A percentile compares a stretch with the other conserved stretches of the same genome.
Conservation (phyloP, 2,329 filamentous ascomycete genomes). For the Alternaria triticina region DNA sequence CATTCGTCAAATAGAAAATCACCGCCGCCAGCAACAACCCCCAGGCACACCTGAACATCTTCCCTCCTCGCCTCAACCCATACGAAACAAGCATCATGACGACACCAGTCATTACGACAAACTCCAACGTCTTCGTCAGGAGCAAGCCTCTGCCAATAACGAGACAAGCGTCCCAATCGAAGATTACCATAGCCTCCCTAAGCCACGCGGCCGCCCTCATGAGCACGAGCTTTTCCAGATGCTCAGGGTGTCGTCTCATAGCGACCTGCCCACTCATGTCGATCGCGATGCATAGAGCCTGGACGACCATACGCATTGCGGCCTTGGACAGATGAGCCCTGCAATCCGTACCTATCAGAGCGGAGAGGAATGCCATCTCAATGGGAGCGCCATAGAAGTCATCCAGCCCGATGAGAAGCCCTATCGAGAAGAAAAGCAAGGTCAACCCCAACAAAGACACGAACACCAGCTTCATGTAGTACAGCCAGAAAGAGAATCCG, state of each 20-base stretch:
- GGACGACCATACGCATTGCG: not conserved
- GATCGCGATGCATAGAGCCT: not conserved
- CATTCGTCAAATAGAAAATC: not conserved
- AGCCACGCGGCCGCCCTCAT: not conserved
- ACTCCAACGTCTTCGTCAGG: not conserved
- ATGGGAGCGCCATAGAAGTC: not conserved
- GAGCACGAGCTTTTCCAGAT: not conserved
- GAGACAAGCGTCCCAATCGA: not conserved
- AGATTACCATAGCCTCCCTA: not conserved
- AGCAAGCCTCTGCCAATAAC: rapidly evolving
- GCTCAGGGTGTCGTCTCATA: not conserved
- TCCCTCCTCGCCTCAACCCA: not conserved
- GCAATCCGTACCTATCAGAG: not conserved
- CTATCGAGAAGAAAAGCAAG: not conserved
- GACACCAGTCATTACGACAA: not conserved
- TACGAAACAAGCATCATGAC: not conserved
- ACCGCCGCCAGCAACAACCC: not conserved
- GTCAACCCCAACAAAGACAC: not conserved
- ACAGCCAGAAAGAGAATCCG: not conserved
- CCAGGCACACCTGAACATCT: not conserved
- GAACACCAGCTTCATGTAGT: not conserved
- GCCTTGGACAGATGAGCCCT: not conserved
- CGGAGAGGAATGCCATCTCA: not conserved
- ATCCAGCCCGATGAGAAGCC: not conserved
- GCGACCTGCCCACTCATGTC: not conserved